A percentile compares a stretch with the other conserved stretches of the same genome.
These are phyloP conservation scores for Trichoderma simmonsii DNA, from an alignment of 2,329 filamentous ascomycete species.

Conservation along the genomic window DNA sequence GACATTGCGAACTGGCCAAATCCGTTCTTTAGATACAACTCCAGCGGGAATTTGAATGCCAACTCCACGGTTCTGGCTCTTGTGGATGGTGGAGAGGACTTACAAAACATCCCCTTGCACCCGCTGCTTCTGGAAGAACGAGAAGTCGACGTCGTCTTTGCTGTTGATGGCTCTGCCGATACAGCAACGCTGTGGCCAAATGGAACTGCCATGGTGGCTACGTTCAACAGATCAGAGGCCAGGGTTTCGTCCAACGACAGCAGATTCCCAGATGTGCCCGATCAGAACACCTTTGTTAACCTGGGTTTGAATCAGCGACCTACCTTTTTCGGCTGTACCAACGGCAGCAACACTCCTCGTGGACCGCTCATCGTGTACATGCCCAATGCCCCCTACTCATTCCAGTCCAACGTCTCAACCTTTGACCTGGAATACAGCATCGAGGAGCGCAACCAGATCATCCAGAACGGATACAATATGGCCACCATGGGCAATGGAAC, in stretches of 20 bases:
- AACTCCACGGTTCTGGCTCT: conserved; percentile 57
- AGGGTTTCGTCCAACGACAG: conserved; percentile 58
- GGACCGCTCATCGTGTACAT: conserved; percentile 75
- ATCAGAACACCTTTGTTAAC: conserved; percentile 75
- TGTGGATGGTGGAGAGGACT: conserved; percentile 75
- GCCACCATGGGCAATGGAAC: conserved; percentile 77
- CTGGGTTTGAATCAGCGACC: conserved; percentile 69
- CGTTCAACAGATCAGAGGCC: conserved; percentile 57
- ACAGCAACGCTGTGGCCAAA: conserved; percentile 70
- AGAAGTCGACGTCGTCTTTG: conserved; percentile 75
- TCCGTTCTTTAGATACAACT: conserved; percentile 68
- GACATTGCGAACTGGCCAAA: conserved; percentile 78
- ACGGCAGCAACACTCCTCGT: conserved; percentile 32
- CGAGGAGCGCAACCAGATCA: conserved; percentile 66
- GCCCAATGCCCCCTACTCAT: conserved; percentile 74
- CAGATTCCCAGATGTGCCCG: conserved; percentile 68
- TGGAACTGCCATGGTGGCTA: conserved; percentile 69
- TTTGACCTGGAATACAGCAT: conserved; percentile 62
- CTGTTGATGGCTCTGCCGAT: conserved; percentile 74
- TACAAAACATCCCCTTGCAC: conserved; percentile 76
- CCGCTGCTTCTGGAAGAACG: conserved; percentile 73
- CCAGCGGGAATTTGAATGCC: conserved; percentile 56
- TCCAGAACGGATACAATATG: conserved; percentile 75
- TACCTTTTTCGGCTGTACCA: conserved; percentile 73
- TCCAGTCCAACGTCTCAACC: conserved; percentile 70